These are phyloP conservation scores for Vitis hybrid DNA, from an alignment of 177 flowering plant species.

Conservation along the genomic window DNA sequence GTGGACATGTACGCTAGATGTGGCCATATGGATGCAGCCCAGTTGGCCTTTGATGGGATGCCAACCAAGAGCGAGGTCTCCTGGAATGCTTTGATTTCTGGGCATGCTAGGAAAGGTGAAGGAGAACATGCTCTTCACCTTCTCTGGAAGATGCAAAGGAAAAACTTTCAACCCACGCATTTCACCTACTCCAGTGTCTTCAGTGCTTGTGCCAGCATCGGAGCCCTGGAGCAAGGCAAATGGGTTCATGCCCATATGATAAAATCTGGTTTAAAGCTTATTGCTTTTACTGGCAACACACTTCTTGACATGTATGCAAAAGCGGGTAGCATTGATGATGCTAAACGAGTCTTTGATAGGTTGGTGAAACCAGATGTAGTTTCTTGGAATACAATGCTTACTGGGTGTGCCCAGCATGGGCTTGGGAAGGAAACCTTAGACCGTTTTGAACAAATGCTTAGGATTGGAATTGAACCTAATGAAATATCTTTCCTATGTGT, in stretches of 20 bases:
- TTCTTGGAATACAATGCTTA: slow-evolving; percentile 72
- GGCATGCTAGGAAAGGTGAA: slow-evolving; percentile 57
- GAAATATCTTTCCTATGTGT: slow-evolving; percentile 60
- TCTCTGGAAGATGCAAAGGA: slow-evolving; percentile 53
- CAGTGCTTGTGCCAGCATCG: slow-evolving; percentile 51
- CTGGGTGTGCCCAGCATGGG: slow-evolving; percentile 67
- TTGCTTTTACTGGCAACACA: slow-evolving; percentile 57
- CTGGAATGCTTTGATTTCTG: slow-evolving; percentile 76
- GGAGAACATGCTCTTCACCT: slow-evolving; percentile 44
- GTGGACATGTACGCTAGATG: slow-evolving; percentile 67
- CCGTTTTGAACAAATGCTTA: slow-evolving; percentile 52
- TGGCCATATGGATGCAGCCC: slow-evolving; percentile 48
- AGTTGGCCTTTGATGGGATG: slow-evolving; percentile 38
- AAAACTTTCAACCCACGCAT: slow-evolving; percentile 43
- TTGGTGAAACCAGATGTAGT: slow-evolving; percentile 49
- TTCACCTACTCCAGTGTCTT: slow-evolving; percentile 61
- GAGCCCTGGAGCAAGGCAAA: slow-evolving; percentile 66
- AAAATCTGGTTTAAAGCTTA: slow-evolving; percentile 51
- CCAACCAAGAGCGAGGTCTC: slow-evolving; percentile 57
- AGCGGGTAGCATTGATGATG: slow-evolving; percentile 62
- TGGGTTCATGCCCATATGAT: slow-evolving; percentile 69
- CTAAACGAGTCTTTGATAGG: slow-evolving; percentile 55
- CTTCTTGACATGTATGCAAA: slow-evolving; percentile 74
- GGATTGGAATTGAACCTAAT: slow-evolving; percentile 45
- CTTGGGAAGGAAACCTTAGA: slow-evolving; percentile 43